Conservation (phyloP, 345 rosid genomes). For the Eucalyptus regnans region DNA sequence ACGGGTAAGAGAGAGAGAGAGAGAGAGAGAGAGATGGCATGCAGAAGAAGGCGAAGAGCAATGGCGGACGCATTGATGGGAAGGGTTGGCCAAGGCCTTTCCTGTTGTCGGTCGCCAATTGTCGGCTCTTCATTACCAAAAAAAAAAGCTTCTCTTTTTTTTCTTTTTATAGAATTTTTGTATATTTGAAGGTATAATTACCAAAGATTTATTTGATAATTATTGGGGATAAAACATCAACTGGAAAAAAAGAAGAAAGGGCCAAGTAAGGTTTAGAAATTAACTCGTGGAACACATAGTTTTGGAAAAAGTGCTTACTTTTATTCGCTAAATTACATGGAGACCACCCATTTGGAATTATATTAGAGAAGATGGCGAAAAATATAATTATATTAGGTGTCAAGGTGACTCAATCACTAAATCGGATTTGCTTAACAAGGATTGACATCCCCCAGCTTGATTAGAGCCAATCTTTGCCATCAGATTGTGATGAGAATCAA, state of each 20-base stretch:
- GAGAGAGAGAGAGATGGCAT: background rate
- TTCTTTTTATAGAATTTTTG: background rate
- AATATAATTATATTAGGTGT: background rate
- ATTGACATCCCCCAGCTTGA: background rate
- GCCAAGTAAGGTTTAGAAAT: background rate
- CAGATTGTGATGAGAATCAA: background rate
- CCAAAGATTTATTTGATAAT: background rate
- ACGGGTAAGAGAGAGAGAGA: background rate
- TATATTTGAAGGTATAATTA: background rate
- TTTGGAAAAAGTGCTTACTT: background rate
- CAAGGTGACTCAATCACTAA: accelerated
- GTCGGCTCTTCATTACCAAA: background rate
- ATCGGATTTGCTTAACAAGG: background rate
- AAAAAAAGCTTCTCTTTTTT: too few relatives aligned
- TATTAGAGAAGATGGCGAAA: background rate
- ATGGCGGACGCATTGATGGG: background rate
- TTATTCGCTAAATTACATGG: background rate
- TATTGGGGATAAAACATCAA: background rate
- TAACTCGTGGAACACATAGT: background rate
- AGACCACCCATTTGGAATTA: background rate
- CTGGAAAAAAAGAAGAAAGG: background rate
- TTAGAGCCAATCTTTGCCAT: background rate
- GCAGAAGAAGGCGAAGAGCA: background rate
- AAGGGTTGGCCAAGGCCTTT: background rate
- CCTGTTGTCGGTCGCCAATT: background rate